phyloP scores from a whole-genome alignment of 306 rosid species.

The Pueraria montana region DNA sequence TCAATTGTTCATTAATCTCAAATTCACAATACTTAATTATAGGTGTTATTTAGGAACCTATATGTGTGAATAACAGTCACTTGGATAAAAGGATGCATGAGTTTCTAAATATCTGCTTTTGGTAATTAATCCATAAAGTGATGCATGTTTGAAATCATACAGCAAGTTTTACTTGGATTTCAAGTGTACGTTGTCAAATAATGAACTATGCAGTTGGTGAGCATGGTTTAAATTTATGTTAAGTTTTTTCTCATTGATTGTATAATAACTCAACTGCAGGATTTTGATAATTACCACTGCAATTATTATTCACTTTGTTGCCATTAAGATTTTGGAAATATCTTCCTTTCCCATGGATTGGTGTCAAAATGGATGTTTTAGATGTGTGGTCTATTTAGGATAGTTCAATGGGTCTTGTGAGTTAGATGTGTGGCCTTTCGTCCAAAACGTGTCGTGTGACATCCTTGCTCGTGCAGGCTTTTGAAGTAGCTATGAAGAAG shows the following conservation, averaged over 20 bases:
- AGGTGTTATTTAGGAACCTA: not conserved
- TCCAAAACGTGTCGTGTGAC: too few relatives aligned
- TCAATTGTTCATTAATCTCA: too few relatives aligned
- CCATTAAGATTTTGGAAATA: conserved; percentile 17
- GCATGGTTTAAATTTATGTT: conserved; percentile 25
- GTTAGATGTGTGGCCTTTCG: too few relatives aligned
- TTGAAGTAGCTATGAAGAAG: too few relatives aligned
- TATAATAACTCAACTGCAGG: conserved; percentile 47
- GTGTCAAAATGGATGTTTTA: conserved; percentile 54
- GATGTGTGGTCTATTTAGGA: too few relatives aligned
- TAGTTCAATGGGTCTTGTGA: too few relatives aligned
- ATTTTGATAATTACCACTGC: conserved; percentile 28
- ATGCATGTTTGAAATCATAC: not conserved
- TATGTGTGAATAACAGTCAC: not conserved
- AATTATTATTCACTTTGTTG: not conserved
- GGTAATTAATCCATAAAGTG: conserved; percentile 1
- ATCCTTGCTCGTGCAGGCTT: too few relatives aligned
- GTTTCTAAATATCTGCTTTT: not conserved
- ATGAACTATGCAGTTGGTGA: not conserved
- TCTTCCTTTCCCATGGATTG: conserved; percentile 51
- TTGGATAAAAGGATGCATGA: not conserved
- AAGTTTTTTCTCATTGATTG: not conserved
- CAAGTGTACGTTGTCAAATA: not conserved
- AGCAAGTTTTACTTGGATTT: not conserved
- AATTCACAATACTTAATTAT: too few relatives aligned